These are phyloP conservation scores for Saussurea involucrata DNA, from an alignment of 129 eudicot genomes.

Conservation along the genomic window DNA sequence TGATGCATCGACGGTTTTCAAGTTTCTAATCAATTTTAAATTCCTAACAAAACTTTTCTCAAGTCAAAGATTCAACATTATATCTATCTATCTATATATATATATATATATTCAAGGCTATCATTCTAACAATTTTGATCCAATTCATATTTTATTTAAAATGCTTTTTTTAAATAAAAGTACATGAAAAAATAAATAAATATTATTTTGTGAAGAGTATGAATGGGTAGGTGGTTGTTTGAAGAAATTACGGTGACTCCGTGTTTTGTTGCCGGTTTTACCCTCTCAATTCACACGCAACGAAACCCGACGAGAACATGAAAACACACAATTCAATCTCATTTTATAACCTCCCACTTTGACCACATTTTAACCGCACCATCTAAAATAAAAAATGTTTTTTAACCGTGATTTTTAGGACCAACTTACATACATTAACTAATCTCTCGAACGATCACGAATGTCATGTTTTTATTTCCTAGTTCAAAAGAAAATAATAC, in stretches of 20 bases:
- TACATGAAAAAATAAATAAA: background rate
- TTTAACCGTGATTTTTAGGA: too few species aligned
- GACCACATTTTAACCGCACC: conserved; percentile 8
- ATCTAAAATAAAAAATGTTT: background rate
- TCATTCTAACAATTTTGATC: background rate
- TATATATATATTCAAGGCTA: too few species aligned
- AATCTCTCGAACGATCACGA: too few species aligned
- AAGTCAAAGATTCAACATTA: too few species aligned
- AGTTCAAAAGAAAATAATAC: too few species aligned
- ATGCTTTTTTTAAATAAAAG: background rate
- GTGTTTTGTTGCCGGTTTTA: conserved; percentile 37
- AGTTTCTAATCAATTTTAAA: too few species aligned
- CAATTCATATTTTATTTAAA: too few species aligned
- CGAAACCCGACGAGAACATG: conserved; percentile 24
- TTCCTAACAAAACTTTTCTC: too few species aligned
- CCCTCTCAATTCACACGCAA: conserved; percentile 16
- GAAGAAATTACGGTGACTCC: conserved; percentile 38
- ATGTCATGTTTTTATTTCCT: too few species aligned
- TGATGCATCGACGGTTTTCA: too few species aligned
- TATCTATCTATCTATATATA: too few species aligned
- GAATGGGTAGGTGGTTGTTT: conserved; percentile 3
- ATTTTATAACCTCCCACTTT: conserved; percentile 7
- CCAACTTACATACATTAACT: too few species aligned
- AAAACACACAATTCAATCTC: conserved; percentile 8
- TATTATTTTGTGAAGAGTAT: background rate